Base-by-base conservation (phyloP, 2,329 filamentous ascomycete species). In the Diplodia intermedia region DNA sequence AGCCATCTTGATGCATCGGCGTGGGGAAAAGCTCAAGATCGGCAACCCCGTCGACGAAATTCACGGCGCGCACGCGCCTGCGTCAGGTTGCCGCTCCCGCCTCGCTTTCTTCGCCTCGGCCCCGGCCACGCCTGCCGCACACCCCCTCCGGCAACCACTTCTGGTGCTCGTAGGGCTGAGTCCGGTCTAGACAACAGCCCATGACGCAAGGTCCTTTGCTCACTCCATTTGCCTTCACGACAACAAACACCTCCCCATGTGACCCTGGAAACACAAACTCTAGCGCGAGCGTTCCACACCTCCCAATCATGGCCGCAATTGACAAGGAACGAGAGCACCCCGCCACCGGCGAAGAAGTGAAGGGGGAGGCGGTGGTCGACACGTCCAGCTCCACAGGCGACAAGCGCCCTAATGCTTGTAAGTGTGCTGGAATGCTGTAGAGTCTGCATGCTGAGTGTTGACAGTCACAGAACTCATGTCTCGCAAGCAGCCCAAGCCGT, bases 391-490 rank as follows among this genome's bases (percentile, higher is more conserved):
- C 50, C 8, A 38, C 65, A 36, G 55, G 43, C 23, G 40, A 71
- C 5, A 77, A 78, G 49, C 75, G 77, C 2, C 74, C 73, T 47
- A 81, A 81, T 71, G 80, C 80, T 50, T 79, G 78, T 79, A 75
- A 40, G 74, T 49, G n/a, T 15, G 53, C 20, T 18, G 26, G 33
- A 14, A 23, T 12, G n/a, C 15, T 52, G 14, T 18, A 38, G 20
- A 18, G 56, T 31, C 4, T 33, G 50, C 33, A 31, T 36, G 23
- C 56, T 68, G 38, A 68, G 56, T n/a, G 26, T 61, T 65, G 26
- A 70, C 74, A 83, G 81, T 83, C 75, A 76, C 80, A 80, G 80
- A 82, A 74, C 77, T 84, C 68, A 83, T 84, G 82, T 71, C 72
- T 38, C 73, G 81, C 8, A 80, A 81, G 71, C 77, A 79, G 65